Evolutionary conservation across 257 asterid species (phyloP).

Genomic region (Striga asiatica): DNA sequence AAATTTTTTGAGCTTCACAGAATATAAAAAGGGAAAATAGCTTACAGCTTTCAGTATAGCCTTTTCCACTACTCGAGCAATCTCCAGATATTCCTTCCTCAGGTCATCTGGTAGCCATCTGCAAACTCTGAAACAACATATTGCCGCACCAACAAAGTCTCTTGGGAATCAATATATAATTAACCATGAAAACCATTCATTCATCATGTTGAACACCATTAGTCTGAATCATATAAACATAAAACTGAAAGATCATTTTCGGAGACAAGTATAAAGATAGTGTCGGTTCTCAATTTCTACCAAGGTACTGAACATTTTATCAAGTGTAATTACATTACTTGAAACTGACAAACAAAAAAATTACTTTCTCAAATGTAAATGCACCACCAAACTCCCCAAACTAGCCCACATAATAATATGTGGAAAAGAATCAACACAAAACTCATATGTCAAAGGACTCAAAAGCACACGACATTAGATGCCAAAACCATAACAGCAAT

Average conservation of each 20-base stretch:
- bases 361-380: not conserved
- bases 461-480: not conserved
- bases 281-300: slow-evolving; percentile 6
- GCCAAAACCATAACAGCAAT: not conserved
- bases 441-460: not conserved
- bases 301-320: not conserved
- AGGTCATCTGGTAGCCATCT: slow-evolving; percentile 55
- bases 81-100: slow-evolving; percentile 51
- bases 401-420: not conserved
- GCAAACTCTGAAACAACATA: slow-evolving; percentile 47
- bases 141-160: slow-evolving; percentile 6
- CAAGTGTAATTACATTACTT: slow-evolving; percentile 1
- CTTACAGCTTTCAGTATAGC: slow-evolving; percentile 73
- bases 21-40: slow-evolving; percentile 16
- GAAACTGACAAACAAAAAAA: not conserved
- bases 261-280: not conserved
- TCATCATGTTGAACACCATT: not conserved
- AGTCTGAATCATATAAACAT: not conserved
- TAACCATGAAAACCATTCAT: slow-evolving; percentile 8
- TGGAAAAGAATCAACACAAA: not conserved
- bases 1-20: not conserved
- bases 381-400: not conserved
- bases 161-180: slow-evolving; percentile 8
- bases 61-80: slow-evolving; percentile 45
- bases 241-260: not conserved